A percentile compares a stretch with the other conserved stretches of the same genome.
Conservation (phyloP, 2,329 filamentous ascomycete species). For the Anthostomella pinea region DNA sequence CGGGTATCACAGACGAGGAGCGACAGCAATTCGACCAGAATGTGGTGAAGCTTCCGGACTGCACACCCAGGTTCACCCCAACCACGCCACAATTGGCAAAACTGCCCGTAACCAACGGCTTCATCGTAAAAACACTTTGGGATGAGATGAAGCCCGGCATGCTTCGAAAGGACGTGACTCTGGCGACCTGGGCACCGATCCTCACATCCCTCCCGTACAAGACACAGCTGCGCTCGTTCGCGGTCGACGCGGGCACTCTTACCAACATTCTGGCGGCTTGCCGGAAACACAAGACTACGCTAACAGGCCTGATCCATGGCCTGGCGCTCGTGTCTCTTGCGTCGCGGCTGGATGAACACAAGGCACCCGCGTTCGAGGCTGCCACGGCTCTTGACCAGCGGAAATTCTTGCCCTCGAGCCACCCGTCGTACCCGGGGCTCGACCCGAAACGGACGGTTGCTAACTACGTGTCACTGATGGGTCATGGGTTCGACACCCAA, state of each 20-base stretch:
- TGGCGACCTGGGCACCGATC: conserved; percentile 24
- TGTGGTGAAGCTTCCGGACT: conserved; percentile 23
- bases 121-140: conserved; percentile 14
- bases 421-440: conserved; percentile 3
- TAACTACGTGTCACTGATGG: conserved; percentile 19
- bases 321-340: conserved; percentile 15
- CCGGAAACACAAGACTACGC: conserved; percentile 19
- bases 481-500: conserved; percentile 16
- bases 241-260: conserved; percentile 9
- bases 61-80: conserved; percentile 24
- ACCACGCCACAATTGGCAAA: conserved; percentile 23
- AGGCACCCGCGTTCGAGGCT: conserved; percentile 14
- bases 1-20: conserved; percentile 12
- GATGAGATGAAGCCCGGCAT: conserved; percentile 13
- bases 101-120: conserved; percentile 11
- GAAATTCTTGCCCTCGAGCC: conserved; percentile 7
- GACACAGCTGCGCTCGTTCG: conserved; percentile 20
- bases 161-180: conserved; percentile 1
- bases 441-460: conserved; percentile 11
- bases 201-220: conserved; percentile 18
- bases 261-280: conserved; percentile 11
- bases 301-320: conserved; percentile 24
- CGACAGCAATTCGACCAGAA: conserved; percentile 19
- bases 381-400: conserved; percentile 16
- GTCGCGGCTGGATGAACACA: conserved; percentile 2